phyloP scores from a whole-genome alignment of 768 basidiomycete species.

The Collybia nuda region DNA sequence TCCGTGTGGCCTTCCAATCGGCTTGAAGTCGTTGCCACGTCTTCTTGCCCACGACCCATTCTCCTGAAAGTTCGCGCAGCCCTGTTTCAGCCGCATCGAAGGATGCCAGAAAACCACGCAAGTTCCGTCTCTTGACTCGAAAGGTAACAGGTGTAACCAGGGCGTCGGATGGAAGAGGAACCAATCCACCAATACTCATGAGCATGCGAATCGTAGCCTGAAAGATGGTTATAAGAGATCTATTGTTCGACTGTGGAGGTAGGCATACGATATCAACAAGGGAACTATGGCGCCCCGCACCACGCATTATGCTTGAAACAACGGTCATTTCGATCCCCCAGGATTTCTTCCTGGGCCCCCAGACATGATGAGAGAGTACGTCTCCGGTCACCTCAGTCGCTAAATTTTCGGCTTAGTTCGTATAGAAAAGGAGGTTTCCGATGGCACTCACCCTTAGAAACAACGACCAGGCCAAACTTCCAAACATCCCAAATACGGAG shows the following conservation, averaged over 20 bases:
- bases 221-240: background rate
- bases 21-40: slow-evolving; percentile 86
- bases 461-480: slow-evolving; percentile 67
- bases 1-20: slow-evolving; percentile 65
- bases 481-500: slow-evolving; percentile 69
- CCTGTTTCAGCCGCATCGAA: slow-evolving; percentile 79
- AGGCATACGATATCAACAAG: slow-evolving; percentile 77
- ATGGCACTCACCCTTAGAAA: slow-evolving; percentile 54
- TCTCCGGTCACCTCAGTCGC: slow-evolving; percentile 58
- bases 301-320: slow-evolving; percentile 81
- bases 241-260: background rate
- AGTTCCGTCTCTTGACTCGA: slow-evolving; percentile 64
- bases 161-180: slow-evolving; percentile 89
- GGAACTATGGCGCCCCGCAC: slow-evolving; percentile 76
- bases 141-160: slow-evolving; percentile 95
- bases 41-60: slow-evolving; percentile 95
- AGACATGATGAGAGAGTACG: slow-evolving; percentile 75
- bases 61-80: slow-evolving; percentile 79
- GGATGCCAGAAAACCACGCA: slow-evolving; percentile 78
- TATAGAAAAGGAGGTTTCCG: background rate
- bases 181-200: slow-evolving; percentile 78
- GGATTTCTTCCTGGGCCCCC: slow-evolving; percentile 84
- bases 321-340: slow-evolving; percentile 98
- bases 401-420: slow-evolving; percentile 12
- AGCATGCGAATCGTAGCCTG: slow-evolving; percentile 54